Percentiles rank a stretch among this genome's conserved stretches.
Conservation (phyloP, 2,329 filamentous ascomycete species). For the Plenodomus tracheiphilus region DNA sequence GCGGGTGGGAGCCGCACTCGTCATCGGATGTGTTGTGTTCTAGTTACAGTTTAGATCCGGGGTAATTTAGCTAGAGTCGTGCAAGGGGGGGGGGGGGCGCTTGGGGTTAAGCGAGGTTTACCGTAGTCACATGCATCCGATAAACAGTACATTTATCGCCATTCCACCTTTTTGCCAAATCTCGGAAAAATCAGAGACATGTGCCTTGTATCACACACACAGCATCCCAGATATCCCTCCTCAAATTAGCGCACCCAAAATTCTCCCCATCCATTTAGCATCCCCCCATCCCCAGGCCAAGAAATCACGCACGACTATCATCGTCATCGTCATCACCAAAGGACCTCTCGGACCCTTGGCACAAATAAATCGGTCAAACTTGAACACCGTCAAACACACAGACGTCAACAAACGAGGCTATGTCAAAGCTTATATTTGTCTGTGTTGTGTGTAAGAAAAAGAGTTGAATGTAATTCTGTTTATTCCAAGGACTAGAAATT, state of each 20-base stretch:
- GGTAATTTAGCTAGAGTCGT: not conserved
- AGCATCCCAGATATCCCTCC: no score
- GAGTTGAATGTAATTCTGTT: not conserved
- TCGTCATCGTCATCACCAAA: not conserved
- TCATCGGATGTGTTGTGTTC: not conserved
- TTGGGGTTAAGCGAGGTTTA: no score
- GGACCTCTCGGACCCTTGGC: not conserved
- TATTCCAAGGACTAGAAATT: not conserved
- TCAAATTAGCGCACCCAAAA: no score
- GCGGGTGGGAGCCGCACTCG: not conserved
- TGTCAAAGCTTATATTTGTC: not conserved
- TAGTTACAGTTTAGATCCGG: not conserved
- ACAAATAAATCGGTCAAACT: not conserved
- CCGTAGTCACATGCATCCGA: no score
- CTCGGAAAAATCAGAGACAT: no score
- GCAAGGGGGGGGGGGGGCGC: no score
- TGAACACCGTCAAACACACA: not conserved
- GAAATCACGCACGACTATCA: not conserved
- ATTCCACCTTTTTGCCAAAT: no score
- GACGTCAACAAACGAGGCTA: not conserved
- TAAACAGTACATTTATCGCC: no score
- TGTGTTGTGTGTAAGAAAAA: not conserved
- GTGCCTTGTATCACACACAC: no score
- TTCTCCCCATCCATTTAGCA: no score
- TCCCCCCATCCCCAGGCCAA: no score